phyloP scores from a whole-genome alignment of 2,329 filamentous ascomycete species.

The Sporothrix variecibatus region DNA sequence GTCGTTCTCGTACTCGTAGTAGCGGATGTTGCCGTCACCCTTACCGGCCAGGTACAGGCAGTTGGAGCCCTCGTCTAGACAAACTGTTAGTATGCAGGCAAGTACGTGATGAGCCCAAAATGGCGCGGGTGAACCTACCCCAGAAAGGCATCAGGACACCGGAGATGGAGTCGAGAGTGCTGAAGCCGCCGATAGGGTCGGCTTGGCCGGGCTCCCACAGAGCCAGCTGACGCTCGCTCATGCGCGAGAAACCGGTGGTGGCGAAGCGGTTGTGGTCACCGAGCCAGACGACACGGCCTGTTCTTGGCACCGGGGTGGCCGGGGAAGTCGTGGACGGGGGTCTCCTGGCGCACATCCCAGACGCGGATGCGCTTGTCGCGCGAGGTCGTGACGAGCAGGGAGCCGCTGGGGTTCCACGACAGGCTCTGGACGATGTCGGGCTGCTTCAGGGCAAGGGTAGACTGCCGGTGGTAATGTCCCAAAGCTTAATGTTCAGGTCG shows the following conservation, averaged over 20 bases:
- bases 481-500: conserved; percentile 92
- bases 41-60: conserved; percentile 96
- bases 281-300: conserved; percentile 94
- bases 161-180: conserved; percentile 89
- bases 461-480: conserved; percentile 82
- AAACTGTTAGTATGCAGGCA: conserved; percentile 31
- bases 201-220: conserved; percentile 89
- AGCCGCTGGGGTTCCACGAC: conserved; percentile 91
- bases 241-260: conserved; percentile 95
- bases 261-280: conserved; percentile 95
- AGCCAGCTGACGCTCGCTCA: conserved; percentile 96
- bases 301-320: conserved; percentile 96
- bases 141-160: conserved; percentile 99
- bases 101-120: background rate
- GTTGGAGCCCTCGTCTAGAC: conserved; percentile 80
- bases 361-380: conserved; percentile 97
- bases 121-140: conserved; percentile 52
- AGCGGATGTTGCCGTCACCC: conserved; percentile 97
- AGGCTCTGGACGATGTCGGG: conserved; percentile 92
- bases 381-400: conserved; percentile 85
- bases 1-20: conserved; percentile 98
- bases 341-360: conserved; percentile 96
- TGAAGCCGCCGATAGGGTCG: conserved; percentile 88
- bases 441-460: conserved; percentile 77
- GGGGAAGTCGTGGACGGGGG: conserved; percentile 76